phyloP scores from a whole-genome alignment of 2,329 filamentous ascomycete genomes.

The Microcyclospora pomicola region DNA sequence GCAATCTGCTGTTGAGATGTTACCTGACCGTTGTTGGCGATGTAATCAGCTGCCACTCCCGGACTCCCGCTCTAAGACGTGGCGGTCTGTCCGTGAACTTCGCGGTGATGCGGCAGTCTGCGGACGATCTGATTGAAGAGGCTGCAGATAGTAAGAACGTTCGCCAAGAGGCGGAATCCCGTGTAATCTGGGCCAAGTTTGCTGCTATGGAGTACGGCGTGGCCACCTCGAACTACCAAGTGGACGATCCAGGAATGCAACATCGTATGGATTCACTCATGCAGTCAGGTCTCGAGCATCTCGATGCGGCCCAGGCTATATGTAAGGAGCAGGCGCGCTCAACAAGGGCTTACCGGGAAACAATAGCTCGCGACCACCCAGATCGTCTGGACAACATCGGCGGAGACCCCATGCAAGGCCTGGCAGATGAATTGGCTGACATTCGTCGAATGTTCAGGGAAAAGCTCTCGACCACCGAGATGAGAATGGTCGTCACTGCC shows the following conservation, averaged over 20 bases:
- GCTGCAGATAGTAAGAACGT: constrained; percentile 26
- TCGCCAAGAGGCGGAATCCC: constrained; percentile 36
- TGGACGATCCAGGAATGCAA: not conserved
- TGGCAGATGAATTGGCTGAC: constrained; percentile 33
- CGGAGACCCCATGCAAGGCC: constrained; percentile 14
- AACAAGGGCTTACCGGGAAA: not conserved
- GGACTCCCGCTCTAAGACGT: constrained; percentile 1
- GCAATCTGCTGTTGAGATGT: constrained; percentile 34
- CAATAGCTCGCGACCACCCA: too few relatives aligned
- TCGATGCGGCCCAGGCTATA: constrained; percentile 15
- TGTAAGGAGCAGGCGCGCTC: constrained; percentile 12
- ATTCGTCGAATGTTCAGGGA: constrained; percentile 33
- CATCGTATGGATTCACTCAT: constrained; percentile 5
- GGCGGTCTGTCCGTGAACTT: constrained; percentile 20
- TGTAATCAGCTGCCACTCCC: constrained; percentile 19
- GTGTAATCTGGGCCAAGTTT: constrained; percentile 38
- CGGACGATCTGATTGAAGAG: constrained; percentile 26
- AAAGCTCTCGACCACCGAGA: constrained; percentile 41
- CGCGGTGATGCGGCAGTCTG: constrained; percentile 25
- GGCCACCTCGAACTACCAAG: not conserved
- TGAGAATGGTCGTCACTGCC: constrained; percentile 34
- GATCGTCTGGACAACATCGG: too few relatives aligned
- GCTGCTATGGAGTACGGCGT: constrained; percentile 29
- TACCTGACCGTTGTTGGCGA: constrained; percentile 37
- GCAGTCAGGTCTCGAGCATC: constrained; percentile 10